Base-by-base conservation (phyloP, 169 alveolate genomes). In the Plasmodium gonderi region DNA sequence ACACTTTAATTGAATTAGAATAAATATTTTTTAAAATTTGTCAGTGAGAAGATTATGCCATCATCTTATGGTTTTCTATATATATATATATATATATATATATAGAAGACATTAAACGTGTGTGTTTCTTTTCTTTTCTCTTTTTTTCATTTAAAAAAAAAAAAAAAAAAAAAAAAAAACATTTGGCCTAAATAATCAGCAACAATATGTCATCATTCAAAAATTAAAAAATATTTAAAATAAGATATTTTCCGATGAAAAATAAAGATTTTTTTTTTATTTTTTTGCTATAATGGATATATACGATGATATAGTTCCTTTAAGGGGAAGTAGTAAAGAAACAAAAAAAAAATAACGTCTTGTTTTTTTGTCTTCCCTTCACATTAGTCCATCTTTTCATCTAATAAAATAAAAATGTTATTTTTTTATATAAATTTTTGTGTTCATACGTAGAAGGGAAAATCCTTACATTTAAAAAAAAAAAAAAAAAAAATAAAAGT, bases 11-110 rank as follows among this genome's bases (percentile, higher is more conserved):
- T 26, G 14, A 26, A 47, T 5, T 4, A 44, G 14, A 23, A 38
- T 20, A 90, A 77, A 76, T 78, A 90, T 90, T 90, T 90, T 90
- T 90, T 90, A 77, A 76, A 64, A 23, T 90, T 90, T 65, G 94
- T 90, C 94, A 90, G 94, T 64, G 94, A 90, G 94, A 90, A 90
- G 94, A 90, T 90, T 90, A 90, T 44, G 85, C 94, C 94, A 90
- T 90, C 94, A 90, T 90, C 42, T 90, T 60, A 36, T 49, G 33
- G 23, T 68, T 3, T 42, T 47, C 17, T 64, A 87, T 26, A 38
- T 64, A 42, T 33, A 8, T 20, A 8, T 65, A 49, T 51, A 72
- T 42, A 72, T 20, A 33, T 72, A 72, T 29, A 36, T 72, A 42
- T 31, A 20, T 72, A 72, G 45, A 31, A 33, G 54, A 33, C 54